These are phyloP conservation scores for Suillus luteus DNA, from an alignment of 768 basidiomycete species.

Conservation along the genomic window DNA sequence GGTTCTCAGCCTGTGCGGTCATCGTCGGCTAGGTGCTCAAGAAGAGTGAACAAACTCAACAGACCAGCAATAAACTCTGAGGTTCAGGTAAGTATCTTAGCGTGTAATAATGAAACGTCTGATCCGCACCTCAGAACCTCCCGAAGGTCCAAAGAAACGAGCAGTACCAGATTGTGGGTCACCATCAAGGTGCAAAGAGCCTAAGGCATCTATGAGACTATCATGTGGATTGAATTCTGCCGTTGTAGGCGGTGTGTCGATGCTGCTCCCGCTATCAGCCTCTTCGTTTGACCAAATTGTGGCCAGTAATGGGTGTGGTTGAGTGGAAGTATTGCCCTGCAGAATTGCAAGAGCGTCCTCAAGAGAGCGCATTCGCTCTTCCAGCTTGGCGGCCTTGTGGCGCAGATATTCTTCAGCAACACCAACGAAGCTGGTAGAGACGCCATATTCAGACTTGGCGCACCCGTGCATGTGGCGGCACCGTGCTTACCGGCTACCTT, in stretches of 20 bases:
- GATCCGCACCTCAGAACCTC: conserved; percentile 48
- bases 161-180: conserved; percentile 18
- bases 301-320: conserved; percentile 45
- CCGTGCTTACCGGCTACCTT: conserved; percentile 49
- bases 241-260: conserved; percentile 3
- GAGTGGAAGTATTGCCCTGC: conserved; percentile 39
- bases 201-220: conserved; percentile 38
- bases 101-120: neutral
- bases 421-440: conserved; percentile 46
- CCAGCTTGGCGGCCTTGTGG: conserved; percentile 45
- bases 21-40: neutral
- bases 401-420: conserved; percentile 55
- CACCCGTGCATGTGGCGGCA: neutral
- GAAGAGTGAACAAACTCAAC: conserved; percentile 15
- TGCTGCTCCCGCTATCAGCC: conserved; percentile 32
- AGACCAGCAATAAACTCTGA: conserved; percentile 47
- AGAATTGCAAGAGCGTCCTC: conserved; percentile 57
- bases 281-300: conserved; percentile 22
- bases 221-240: conserved; percentile 21
- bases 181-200: conserved; percentile 46
- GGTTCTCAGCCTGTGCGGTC: conserved; percentile 18
- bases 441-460: neutral
- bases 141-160: conserved; percentile 50
- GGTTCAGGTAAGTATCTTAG: conserved; percentile 11
- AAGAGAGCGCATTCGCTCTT: conserved; percentile 52